Evolutionary conservation across 139 green algal genomes (phyloP).

Genomic region (Trebouxia sp.): DNA sequence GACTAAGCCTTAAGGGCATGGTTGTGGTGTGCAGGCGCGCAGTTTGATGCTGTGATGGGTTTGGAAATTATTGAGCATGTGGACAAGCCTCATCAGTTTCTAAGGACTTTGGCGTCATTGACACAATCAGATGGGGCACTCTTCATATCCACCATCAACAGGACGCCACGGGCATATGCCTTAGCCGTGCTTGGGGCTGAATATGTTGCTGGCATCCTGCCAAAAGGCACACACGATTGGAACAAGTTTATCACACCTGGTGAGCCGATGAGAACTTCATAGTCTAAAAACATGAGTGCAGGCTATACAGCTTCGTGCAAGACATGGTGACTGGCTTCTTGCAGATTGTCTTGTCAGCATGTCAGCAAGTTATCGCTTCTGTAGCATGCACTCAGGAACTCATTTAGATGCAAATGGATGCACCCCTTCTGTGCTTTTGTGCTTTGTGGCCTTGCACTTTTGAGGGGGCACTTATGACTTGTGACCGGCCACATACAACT

Average conservation of each 20-base stretch:
- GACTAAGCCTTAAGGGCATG: neutral
- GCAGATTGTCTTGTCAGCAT: neutral
- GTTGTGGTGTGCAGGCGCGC: conserved; percentile 11
- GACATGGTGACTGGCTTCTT: neutral
- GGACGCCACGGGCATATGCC: conserved; percentile 75
- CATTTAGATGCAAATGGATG: neutral
- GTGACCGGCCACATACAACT: neutral
- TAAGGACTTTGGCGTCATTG: conserved; percentile 35
- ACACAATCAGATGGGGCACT: conserved; percentile 49
- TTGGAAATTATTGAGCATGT: conserved; percentile 81
- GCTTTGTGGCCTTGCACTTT: too few species aligned
- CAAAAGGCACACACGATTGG: conserved; percentile 86
- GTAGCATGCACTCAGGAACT: neutral
- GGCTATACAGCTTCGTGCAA: neutral
- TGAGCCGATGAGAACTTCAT: neutral
- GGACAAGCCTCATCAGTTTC: conserved; percentile 49
- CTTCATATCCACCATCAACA: conserved; percentile 88
- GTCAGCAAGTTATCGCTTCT: neutral
- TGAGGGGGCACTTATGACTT: too few species aligned
- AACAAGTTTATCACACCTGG: conserved; percentile 86
- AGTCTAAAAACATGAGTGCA: neutral
- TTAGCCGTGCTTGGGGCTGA: conserved; percentile 87
- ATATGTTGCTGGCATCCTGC: conserved; percentile 69
- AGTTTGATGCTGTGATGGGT: conserved; percentile 65
- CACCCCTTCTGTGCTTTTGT: neutral